These are phyloP conservation scores for Backusella macrospora DNA, from an alignment of 192 early-diverging fungal species.

Conservation along the genomic window DNA sequence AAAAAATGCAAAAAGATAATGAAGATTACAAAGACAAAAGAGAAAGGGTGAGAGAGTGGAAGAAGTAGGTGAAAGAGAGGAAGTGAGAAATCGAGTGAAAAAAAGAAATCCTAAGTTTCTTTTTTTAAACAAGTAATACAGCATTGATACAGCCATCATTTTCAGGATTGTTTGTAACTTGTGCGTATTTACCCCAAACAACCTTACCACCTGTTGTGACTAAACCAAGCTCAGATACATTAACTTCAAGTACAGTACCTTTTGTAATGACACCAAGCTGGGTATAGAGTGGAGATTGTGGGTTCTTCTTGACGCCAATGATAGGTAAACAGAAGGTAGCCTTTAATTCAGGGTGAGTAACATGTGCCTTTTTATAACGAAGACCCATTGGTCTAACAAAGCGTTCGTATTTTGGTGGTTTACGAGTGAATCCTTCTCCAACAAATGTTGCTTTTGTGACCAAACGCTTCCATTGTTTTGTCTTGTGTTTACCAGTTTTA, in stretches of 20 bases:
- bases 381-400: constrained; percentile 98
- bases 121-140: constrained; percentile 24
- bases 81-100: too few species aligned
- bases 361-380: constrained; percentile 98
- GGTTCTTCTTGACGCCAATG: constrained; percentile 99
- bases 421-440: constrained; percentile 96
- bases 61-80: too few species aligned
- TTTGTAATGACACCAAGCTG: constrained; percentile 98
- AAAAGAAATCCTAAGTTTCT: too few species aligned
- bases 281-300: constrained; percentile 93
- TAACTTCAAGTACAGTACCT: constrained; percentile 94
- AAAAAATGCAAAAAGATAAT: too few species aligned
- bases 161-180: constrained; percentile 94
- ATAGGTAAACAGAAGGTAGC: constrained; percentile 98
- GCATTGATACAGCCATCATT: constrained; percentile 26
- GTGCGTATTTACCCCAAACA: constrained; percentile 96
- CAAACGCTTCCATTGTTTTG: constrained; percentile 98
- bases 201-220: constrained; percentile 98
- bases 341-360: constrained; percentile 97
- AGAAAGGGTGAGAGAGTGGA: too few species aligned
- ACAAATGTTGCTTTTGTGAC: constrained; percentile 99
- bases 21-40: too few species aligned
- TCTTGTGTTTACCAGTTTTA: constrained; percentile 90
- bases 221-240: constrained; percentile 88
- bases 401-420: constrained; percentile 98